Base-by-base conservation (phyloP, 495 filamentous ascomycete genomes). In the Penicillium atrosanguineum region DNA sequence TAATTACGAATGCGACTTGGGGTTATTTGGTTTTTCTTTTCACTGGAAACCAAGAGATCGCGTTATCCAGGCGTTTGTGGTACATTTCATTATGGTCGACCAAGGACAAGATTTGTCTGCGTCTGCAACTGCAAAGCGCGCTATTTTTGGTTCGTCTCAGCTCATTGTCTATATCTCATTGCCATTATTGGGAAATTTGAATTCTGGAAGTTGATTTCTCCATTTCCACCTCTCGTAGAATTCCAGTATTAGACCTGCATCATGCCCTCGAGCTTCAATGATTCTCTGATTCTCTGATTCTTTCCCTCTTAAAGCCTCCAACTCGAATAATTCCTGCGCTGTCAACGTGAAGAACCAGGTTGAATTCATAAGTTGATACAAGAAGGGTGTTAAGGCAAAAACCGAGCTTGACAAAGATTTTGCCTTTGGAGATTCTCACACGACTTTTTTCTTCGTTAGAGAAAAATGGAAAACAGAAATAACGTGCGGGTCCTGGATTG, bases 61-160 rank as follows among this genome's bases (percentile, higher is more conserved):
- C 16, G 37, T 7, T 16, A 36, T 34, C 31, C 31, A 19, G 15
- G 6, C 29, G 7, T 46, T 46, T 20, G 47, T 37, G 52, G 45
- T 16, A 25, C 26, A 37, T 3, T 43, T 54, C 4, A 9, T 23
- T 37, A 43, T 38, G 23, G 18, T 23, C 23, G 23, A 52, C 28
- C 31, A 44, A 48, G 46, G 12, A 16, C 42, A 42, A n/a, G 40
- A 31, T 50, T 43, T 44, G 23, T 29, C 37, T 44, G 29, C 12
- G 44, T 12, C 23, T 23, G 21, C 21, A 34, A 12, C 49, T 16
- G 49, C 41, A 37, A 29, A 52, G 45, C 18, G 40, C 31, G 45
- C 18, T 61, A 50, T 56, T 57, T 49, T 42, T 29, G 49, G 48
- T 11, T 34, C 6, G 44, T 62, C 55, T 50, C 62, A 59, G 39